Evolutionary conservation across 495 filamentous ascomycete genomes (phyloP).

Genomic region (Pseudomonodictys pantanalensis): DNA sequence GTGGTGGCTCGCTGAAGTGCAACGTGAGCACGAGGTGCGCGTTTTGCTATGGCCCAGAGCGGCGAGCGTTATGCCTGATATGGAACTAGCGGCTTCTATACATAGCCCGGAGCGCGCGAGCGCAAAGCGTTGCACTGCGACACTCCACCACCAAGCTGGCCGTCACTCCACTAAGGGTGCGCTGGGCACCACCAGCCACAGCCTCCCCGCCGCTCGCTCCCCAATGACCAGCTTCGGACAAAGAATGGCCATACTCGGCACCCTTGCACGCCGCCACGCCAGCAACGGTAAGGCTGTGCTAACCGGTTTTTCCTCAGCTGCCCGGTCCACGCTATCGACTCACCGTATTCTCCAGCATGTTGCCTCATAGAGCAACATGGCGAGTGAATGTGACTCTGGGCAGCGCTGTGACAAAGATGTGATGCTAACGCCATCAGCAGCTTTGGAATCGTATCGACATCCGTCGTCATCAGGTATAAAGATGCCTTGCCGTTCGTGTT

Average conservation of each 20-base stretch:
- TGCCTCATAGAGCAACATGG: constrained; percentile 13
- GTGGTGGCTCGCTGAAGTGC: constrained; percentile 12
- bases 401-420: constrained; percentile 19
- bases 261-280: neutral
- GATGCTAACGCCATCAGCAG: constrained; percentile 18
- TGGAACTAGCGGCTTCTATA: too few relatives aligned
- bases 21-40: too few relatives aligned
- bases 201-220: neutral
- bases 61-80: too few relatives aligned
- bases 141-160: too few relatives aligned
- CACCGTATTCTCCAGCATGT: constrained; percentile 27
- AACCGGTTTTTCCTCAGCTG: constrained; percentile 1
- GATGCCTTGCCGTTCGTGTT: neutral
- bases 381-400: constrained; percentile 15
- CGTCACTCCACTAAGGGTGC: too few relatives aligned
- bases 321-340: constrained; percentile 29
- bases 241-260: neutral
- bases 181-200: constrained; percentile 1
- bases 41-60: too few relatives aligned
- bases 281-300: constrained; percentile 21
- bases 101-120: too few relatives aligned
- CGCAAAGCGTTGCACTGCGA: too few relatives aligned
- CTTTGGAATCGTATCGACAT: constrained; percentile 16
- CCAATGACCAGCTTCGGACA: neutral
- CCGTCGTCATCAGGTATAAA: constrained; percentile 13